phyloP scores from a whole-genome alignment of 1,139 yeast species.

The Casaregolazyma lundiana region DNA sequence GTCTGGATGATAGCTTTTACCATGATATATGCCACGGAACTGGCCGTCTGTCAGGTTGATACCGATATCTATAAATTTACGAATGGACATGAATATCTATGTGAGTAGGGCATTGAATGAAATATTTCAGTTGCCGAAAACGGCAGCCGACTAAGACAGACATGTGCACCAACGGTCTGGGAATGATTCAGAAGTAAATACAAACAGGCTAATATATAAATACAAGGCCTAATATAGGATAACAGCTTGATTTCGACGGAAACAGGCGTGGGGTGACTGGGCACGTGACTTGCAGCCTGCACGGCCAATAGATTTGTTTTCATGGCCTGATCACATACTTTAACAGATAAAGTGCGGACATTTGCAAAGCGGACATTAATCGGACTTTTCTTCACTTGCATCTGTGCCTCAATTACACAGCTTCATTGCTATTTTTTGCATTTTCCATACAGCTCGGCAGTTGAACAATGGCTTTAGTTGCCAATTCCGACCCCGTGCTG shows the following conservation, averaged over 20 bases:
- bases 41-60: constrained; percentile 85
- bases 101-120: not conserved
- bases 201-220: not conserved
- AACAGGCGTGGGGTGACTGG: not conserved
- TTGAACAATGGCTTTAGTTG: constrained; percentile 4
- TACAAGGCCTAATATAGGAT: not conserved
- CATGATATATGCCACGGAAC: constrained; percentile 79
- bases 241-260: too few relatives aligned
- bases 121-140: not conserved
- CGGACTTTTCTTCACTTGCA: not conserved
- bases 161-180: not conserved
- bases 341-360: too few relatives aligned
- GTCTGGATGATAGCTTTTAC: constrained; percentile 57
- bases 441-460: not conserved
- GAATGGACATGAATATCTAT: constrained; percentile 1
- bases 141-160: not conserved
- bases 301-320: not conserved
- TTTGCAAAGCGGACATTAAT: too few relatives aligned
- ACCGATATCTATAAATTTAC: constrained; percentile 36
- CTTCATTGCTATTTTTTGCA: not conserved
- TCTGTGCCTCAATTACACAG: not conserved
- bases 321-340: not conserved
- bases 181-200: too few relatives aligned
- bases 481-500: constrained; percentile 29
- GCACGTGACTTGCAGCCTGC: not conserved